Conservation (phyloP, 371 early-diverging fungal species). For the Blakeslea trispora region DNA sequence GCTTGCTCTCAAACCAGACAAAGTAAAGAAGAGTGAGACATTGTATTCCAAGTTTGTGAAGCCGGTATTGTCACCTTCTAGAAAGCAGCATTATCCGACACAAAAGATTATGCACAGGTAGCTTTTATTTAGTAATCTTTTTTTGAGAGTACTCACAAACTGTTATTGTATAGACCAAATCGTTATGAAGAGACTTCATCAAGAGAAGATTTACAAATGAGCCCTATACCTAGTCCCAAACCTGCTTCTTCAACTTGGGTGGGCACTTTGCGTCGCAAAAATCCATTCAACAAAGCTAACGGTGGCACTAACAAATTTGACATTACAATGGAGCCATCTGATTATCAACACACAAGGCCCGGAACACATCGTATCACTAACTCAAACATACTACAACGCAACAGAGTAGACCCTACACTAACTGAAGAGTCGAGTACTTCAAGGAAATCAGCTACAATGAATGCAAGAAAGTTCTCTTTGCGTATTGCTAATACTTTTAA, state of each 20-base stretch:
- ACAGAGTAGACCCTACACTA: conserved; percentile 31
- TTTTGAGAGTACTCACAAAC: not conserved
- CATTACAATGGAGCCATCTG: conserved; percentile 15
- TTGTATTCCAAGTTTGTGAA: conserved; percentile 45
- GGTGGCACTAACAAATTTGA: conserved; percentile 23
- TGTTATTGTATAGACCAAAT: not conserved
- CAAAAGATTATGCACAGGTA: no score
- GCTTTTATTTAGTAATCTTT: not conserved
- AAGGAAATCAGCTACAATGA: conserved; percentile 24
- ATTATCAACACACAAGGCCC: conserved; percentile 24
- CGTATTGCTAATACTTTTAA: conserved; percentile 36
- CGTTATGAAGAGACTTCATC: conserved; percentile 1
- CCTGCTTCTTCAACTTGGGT: conserved; percentile 21
- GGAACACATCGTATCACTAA: conserved; percentile 34
- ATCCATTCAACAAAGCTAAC: conserved; percentile 32
- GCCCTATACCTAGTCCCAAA: conserved; percentile 10
- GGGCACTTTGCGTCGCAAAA: conserved; percentile 46
- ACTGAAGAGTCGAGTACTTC: conserved; percentile 1
- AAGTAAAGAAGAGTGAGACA: conserved; percentile 46
- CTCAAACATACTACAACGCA: conserved; percentile 26
- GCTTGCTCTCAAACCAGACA: not conserved
- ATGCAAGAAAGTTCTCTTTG: conserved; percentile 39
- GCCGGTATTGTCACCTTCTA: conserved; percentile 27
- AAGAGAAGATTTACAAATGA: conserved; percentile 6
- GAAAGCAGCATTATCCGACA: conserved; percentile 4